Evolutionary conservation across 1,284 basidiomycete genomes (phyloP), one percentile per base, ranked within the genome.

Genomic region (Pulchroboletus neoregius): DNA sequence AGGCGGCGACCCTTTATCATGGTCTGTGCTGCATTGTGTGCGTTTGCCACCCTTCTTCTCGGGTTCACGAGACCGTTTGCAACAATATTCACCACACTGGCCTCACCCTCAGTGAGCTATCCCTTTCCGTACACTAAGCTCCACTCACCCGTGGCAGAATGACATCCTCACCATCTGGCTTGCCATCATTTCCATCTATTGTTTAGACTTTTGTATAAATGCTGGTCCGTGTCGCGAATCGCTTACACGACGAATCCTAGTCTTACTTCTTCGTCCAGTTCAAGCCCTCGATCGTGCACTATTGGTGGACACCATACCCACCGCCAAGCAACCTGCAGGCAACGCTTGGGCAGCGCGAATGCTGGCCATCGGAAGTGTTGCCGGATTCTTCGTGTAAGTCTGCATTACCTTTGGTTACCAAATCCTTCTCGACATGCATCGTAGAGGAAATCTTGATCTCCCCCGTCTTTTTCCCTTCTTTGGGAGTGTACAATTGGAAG

Each of bases 261-360:
- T n/a, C n/a, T 50, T 22, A 57, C 31, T 7, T 38, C 22, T 23
- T 24, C 9, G 2, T 49, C 54, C 20, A 82, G 87, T 93, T 1
- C 84, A 87, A 66, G 89, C 91, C 0, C 79, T 90, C 23, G 89
- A 93, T 61, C 85, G 91, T 33, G 87, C 90, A 0, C 73, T 93
- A 5, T 70, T 92, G 13, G 84, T 94, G 1, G 86, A 89, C 54
- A 82, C 72, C 0, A 62, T 87, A 7, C 84, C 80, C 34, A 73
- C 87, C 0, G 67, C 76, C 1, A 75, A 83, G 39, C 95, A 98
- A 65, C 83, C 92, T 7, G 74, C 80, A 16, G 94, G 87, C 0
- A 97, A 94, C 64, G 95, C 94, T 0, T 99, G 95, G 94, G 94
- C 91, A 1, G 91, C 91, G 0, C 75, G 89, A 18, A 92, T 97